Conservation (phyloP, 805 yeast species). For the Candida maris region DNA sequence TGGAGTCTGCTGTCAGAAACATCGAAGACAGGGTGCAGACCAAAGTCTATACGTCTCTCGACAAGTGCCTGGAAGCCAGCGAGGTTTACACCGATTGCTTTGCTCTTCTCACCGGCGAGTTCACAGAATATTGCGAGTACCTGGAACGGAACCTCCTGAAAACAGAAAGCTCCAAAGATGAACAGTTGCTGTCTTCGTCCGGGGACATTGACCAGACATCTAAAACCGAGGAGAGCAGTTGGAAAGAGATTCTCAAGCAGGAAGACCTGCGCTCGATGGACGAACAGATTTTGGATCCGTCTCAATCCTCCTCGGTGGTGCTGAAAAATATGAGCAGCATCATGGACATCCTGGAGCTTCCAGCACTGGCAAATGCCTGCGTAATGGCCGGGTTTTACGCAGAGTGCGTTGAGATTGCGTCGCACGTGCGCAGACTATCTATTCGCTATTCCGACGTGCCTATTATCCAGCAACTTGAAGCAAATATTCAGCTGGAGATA, state of each 20-base stretch:
- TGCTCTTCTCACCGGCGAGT: constrained; percentile 31
- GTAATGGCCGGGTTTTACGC: constrained; percentile 82
- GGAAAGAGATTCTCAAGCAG: constrained; percentile 22
- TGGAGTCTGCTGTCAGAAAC: constrained; percentile 52
- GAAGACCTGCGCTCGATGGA: constrained; percentile 15
- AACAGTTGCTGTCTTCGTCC: constrained; percentile 5
- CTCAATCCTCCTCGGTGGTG: constrained; percentile 34
- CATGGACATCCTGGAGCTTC: constrained; percentile 77
- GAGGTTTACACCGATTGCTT: constrained; percentile 34
- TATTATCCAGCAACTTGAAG: constrained; percentile 47
- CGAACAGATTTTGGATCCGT: constrained; percentile 8
- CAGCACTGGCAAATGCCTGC: constrained; percentile 79
- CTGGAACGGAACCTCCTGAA: constrained; percentile 28
- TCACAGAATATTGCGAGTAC: constrained; percentile 28
- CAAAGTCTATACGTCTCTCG: constrained; percentile 38
- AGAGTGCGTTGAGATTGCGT: constrained; percentile 81
- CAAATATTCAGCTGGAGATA: constrained; percentile 53
- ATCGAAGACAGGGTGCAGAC: constrained; percentile 45
- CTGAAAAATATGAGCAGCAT: constrained; percentile 65
- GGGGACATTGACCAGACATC: constrained; percentile 5
- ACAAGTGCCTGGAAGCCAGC: constrained; percentile 40
- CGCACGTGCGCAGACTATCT: constrained; percentile 63
- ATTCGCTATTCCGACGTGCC: constrained; percentile 63
- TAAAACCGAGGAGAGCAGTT: constrained; percentile 13
- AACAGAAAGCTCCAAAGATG: constrained; percentile 15